Conservation (phyloP, 2,329 filamentous ascomycete genomes). For the Nemania abortiva region DNA sequence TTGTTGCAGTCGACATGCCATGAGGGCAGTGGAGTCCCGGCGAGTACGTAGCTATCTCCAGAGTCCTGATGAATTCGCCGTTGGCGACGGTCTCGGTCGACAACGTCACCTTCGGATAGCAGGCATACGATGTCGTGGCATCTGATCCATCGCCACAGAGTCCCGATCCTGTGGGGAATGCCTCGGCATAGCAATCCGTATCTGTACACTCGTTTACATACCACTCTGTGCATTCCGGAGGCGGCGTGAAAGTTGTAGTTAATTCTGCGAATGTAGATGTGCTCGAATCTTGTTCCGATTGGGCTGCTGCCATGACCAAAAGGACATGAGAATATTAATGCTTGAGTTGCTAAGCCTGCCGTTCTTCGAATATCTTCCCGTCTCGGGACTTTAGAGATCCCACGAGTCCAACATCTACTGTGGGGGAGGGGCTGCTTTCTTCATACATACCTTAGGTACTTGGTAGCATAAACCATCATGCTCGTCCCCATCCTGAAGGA, state of each 20-base stretch:
- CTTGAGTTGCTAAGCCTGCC: background rate
- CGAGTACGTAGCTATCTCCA: constrained; percentile 16
- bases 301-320: background rate
- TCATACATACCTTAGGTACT: too few species aligned
- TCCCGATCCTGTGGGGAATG: constrained; percentile 20
- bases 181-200: constrained; percentile 19
- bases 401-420: too few species aligned
- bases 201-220: constrained; percentile 8
- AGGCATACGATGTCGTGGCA: constrained; percentile 15
- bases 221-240: constrained; percentile 14
- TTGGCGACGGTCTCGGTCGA: constrained; percentile 9
- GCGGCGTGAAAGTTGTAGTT: constrained; percentile 24
- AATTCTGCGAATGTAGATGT: constrained; percentile 16
- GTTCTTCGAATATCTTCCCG: too few species aligned
- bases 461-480: too few species aligned
- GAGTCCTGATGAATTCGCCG: background rate
- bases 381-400: too few species aligned
- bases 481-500: too few species aligned
- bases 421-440: too few species aligned
- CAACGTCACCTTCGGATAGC: constrained; percentile 9
- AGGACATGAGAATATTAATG: background rate
- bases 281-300: background rate
- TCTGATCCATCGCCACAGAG: constrained; percentile 4
- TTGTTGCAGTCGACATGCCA: constrained; percentile 19
- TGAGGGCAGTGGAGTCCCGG: constrained; percentile 18